Evolutionary conservation across 257 asterid species (phyloP).

Genomic region (Parsonsia alboflavescens): DNA sequence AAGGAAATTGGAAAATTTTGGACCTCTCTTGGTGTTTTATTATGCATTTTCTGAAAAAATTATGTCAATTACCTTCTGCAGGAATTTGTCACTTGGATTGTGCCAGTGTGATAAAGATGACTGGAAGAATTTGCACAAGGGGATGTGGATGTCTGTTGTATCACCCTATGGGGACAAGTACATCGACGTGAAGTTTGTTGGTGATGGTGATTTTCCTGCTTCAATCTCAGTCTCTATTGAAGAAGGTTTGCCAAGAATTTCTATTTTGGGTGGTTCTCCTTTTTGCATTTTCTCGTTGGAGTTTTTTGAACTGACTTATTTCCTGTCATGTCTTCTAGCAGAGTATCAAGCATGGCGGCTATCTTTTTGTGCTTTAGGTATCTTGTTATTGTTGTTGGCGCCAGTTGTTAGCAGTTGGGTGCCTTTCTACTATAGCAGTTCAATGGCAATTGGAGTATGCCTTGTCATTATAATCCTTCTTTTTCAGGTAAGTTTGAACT

Average conservation of each 20-base stretch:
- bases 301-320: neutral
- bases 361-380: slow-evolving; percentile 58
- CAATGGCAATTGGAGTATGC: slow-evolving; percentile 80
- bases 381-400: slow-evolving; percentile 58
- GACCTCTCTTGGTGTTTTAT: too few species aligned
- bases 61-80: slow-evolving; percentile 22
- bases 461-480: slow-evolving; percentile 75
- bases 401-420: slow-evolving; percentile 90
- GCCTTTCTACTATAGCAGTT: slow-evolving; percentile 89
- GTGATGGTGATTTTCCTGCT: slow-evolving; percentile 58
- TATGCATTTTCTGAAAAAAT: too few species aligned
- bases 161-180: slow-evolving; percentile 71
- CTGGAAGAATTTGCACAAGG: slow-evolving; percentile 65
- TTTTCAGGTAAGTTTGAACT: slow-evolving; percentile 58
- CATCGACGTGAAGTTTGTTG: slow-evolving; percentile 67
- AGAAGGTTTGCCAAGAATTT: slow-evolving; percentile 42
- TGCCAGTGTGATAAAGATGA: slow-evolving; percentile 58
- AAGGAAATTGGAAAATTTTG: too few species aligned
- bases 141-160: slow-evolving; percentile 47
- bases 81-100: slow-evolving; percentile 68
- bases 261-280: slow-evolving; percentile 7
- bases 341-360: slow-evolving; percentile 78
- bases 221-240: slow-evolving; percentile 49
- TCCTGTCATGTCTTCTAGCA: slow-evolving; percentile 23
- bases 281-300: neutral